These are phyloP conservation scores for Lactarius psammicola DNA, from an alignment of 768 basidiomycete genomes.

Conservation along the genomic window DNA sequence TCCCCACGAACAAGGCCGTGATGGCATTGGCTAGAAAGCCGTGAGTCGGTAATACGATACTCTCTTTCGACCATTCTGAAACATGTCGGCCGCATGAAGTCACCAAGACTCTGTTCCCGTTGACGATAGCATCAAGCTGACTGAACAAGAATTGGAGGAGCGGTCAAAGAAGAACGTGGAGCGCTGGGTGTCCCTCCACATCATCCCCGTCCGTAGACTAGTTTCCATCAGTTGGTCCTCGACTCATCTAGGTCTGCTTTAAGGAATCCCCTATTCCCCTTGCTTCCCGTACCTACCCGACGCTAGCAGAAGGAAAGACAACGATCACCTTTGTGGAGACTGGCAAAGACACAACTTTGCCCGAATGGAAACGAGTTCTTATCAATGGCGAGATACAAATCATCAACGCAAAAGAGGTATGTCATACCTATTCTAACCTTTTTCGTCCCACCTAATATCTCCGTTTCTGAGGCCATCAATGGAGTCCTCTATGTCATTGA, in stretches of 20 bases:
- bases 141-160: constrained; percentile 65
- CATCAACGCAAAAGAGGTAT: constrained; percentile 59
- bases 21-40: constrained; percentile 80
- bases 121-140: constrained; percentile 51
- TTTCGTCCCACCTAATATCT: constrained; percentile 3
- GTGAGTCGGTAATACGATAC: constrained; percentile 44
- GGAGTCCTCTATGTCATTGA: constrained; percentile 61
- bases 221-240: not conserved
- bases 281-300: constrained; percentile 48
- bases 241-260: not conserved
- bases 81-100: constrained; percentile 37
- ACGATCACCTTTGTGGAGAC: constrained; percentile 51
- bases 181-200: constrained; percentile 78
- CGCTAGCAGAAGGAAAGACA: constrained; percentile 55
- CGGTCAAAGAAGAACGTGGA: constrained; percentile 65
- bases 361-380: constrained; percentile 59
- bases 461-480: constrained; percentile 46
- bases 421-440: constrained; percentile 19
- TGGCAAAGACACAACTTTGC: constrained; percentile 38
- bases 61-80: not conserved
- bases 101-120: constrained; percentile 52
- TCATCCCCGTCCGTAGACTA: constrained; percentile 65
- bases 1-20: constrained; percentile 85
- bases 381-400: constrained; percentile 59
- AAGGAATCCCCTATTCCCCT: constrained; percentile 52